Conservation (phyloP, 164 flowering plant species). For the Berberis vulgaris region DNA sequence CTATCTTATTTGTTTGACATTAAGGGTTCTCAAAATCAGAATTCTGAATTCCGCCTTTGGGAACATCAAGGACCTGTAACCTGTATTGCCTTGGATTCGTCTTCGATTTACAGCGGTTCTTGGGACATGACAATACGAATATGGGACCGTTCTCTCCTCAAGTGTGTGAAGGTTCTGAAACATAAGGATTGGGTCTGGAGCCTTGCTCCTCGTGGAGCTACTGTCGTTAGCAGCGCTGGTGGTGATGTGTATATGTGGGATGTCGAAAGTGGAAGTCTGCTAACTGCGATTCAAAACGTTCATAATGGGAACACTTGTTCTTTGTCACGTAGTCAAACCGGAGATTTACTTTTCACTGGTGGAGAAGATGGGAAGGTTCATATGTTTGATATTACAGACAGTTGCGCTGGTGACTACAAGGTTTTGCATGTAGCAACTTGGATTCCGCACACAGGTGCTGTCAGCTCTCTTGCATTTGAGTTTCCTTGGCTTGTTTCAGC, state of each 20-base stretch:
- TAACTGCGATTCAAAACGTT: slow-evolving; percentile 31
- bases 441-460: slow-evolving; percentile 74
- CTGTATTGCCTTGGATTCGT: slow-evolving; percentile 66
- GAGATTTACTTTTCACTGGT: slow-evolving; percentile 79
- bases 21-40: slow-evolving; percentile 26
- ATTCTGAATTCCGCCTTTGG: slow-evolving; percentile 59
- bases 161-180: slow-evolving; percentile 51
- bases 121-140: slow-evolving; percentile 96
- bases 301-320: slow-evolving; percentile 57
- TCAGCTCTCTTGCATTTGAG: slow-evolving; percentile 79
- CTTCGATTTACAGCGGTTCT: slow-evolving; percentile 84
- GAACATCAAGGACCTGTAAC: slow-evolving; percentile 85
- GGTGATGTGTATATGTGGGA: slow-evolving; percentile 84
- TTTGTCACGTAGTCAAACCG: slow-evolving; percentile 65
- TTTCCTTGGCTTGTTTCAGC: slow-evolving; percentile 96
- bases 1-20: slow-evolving; percentile 61
- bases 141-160: slow-evolving; percentile 65
- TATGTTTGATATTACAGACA: slow-evolving; percentile 59
- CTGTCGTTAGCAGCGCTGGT: slow-evolving; percentile 65
- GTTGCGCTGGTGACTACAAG: not conserved
- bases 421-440: slow-evolving; percentile 47
- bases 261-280: slow-evolving; percentile 25
- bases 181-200: slow-evolving; percentile 88
- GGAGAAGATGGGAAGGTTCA: slow-evolving; percentile 86
- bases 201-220: slow-evolving; percentile 58